Evolutionary conservation across 2,329 filamentous ascomycete genomes (phyloP), one percentile per base, ranked within the genome.

Genomic region (Coniochaeta sp.): DNA sequence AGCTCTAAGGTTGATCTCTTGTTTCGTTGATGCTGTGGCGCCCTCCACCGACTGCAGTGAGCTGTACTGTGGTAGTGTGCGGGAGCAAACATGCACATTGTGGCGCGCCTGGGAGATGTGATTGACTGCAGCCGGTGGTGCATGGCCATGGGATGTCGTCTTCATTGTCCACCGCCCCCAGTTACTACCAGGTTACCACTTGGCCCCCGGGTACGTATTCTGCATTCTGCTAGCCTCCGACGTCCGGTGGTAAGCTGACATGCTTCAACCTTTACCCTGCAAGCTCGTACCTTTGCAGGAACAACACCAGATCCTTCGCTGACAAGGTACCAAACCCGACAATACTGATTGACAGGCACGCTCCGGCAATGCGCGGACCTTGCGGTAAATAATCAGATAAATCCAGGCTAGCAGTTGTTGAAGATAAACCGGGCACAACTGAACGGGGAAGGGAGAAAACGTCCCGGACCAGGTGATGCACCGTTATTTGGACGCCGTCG

Each of bases 191-290:
- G n/a, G n/a, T n/a, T n/a, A n/a, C n/a, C n/a, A n/a, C n/a, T n/a
- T n/a, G n/a, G n/a, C n/a, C n/a, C n/a, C n/a, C n/a, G n/a, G n/a
- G n/a, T n/a, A n/a, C n/a, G n/a, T n/a, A n/a, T n/a, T n/a, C 33
- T 10, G 33, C 33, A 38, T 38, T 38, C 22, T 4, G 33, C 33
- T 2, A 38, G 33, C 33, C 18, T 5, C 38, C 20, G 38, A 26
- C 38, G 22, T n/a, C n/a, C n/a, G n/a, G n/a, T 42, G 38, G 38
- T 42, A 42, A 42, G 38, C 38, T 42, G 38, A 42, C 38, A 42
- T 42, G 38, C 38, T 24, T n/a, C n/a, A n/a, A 42, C 38, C 38
- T 24, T n/a, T 42, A 14, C 38, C 12, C 27, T 30, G 27, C 27
- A 30, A n/a, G n/a, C n/a, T n/a, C n/a, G n/a, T n/a, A n/a, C n/a